Evolutionary conservation across 2,329 filamentous ascomycete species (phyloP).

Genomic region (Domatiomyces catenatus): DNA sequence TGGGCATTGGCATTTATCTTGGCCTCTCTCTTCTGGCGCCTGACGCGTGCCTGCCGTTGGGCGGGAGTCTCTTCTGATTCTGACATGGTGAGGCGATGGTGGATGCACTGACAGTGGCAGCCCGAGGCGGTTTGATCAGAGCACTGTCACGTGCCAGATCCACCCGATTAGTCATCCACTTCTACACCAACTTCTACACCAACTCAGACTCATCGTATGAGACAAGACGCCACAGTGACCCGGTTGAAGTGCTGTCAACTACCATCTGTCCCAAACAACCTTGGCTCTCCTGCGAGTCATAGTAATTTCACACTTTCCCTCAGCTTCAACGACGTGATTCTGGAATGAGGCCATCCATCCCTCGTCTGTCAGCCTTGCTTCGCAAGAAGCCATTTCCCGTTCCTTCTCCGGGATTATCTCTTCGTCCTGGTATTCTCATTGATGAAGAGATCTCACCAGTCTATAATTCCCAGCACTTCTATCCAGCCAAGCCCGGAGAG

Average conservation of each 20-base stretch:
- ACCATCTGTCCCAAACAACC: no score
- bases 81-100: constrained; percentile 3
- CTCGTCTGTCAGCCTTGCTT: not conserved
- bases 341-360: not conserved
- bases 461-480: not conserved
- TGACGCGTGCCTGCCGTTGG: constrained; percentile 40
- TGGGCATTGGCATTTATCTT: constrained; percentile 45
- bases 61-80: constrained; percentile 30
- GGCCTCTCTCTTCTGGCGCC: constrained; percentile 47
- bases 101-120: not conserved
- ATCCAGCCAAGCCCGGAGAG: not conserved
- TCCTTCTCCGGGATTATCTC: not conserved
- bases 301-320: no score
- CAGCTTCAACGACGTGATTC: no score
- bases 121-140: no score
- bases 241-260: no score
- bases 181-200: no score
- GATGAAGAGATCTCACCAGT: not conserved
- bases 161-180: no score
- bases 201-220: no score
- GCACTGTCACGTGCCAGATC: no score
- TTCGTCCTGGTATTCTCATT: not conserved
- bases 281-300: no score
- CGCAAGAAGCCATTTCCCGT: not conserved
- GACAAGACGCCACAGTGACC: no score